Percentiles rank a stretch among this genome's conserved stretches.
phyloP scores from a whole-genome alignment of 768 basidiomycete genomes.

The Termitomyces eurrhizus region DNA sequence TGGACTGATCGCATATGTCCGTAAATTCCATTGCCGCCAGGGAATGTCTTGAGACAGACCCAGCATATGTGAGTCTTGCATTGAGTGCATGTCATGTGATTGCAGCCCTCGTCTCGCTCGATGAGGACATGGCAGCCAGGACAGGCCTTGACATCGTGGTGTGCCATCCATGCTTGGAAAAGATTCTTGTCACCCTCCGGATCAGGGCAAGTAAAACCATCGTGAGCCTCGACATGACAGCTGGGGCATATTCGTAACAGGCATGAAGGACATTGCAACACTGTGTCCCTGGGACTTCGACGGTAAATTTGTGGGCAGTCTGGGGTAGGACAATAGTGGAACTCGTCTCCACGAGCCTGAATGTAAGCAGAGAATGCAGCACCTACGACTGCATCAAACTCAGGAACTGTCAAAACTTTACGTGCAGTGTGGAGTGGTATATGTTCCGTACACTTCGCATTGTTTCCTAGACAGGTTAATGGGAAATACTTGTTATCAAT shows the following conservation, averaged over 20 bases:
- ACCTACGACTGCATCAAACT: conserved; percentile 53
- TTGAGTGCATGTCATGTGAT: conserved; percentile 76
- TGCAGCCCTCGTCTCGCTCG: conserved; percentile 72
- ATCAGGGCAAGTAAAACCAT: conserved; percentile 63
- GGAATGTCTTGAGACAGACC: conserved; percentile 73
- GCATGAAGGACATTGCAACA: conserved; percentile 70
- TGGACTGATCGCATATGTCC: conserved; percentile 69
- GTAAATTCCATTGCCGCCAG: conserved; percentile 67
- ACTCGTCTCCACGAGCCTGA: conserved; percentile 55
- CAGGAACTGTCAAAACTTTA: conserved; percentile 41
- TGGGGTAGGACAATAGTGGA: conserved; percentile 74
- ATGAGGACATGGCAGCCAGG: conserved; percentile 69
- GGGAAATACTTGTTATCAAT: conserved; percentile 62
- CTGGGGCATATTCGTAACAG: conserved; percentile 63
- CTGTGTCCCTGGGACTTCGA: conserved; percentile 39
- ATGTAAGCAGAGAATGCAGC: conserved; percentile 62
- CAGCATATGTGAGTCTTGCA: conserved; percentile 81
- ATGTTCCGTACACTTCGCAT: conserved; percentile 51
- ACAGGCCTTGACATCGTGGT: conserved; percentile 69
- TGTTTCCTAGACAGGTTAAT: conserved; percentile 65
- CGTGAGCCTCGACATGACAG: conserved; percentile 57
- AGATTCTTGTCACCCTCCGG: conserved; percentile 49
- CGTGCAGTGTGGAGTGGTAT: conserved; percentile 54
- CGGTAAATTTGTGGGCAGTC: conserved; percentile 78
- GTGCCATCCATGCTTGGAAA: conserved; percentile 61